Evolutionary conservation across 495 filamentous ascomycete species (phyloP), one percentile per base, ranked within the genome.

Genomic region (Penicillium malachiteum): DNA sequence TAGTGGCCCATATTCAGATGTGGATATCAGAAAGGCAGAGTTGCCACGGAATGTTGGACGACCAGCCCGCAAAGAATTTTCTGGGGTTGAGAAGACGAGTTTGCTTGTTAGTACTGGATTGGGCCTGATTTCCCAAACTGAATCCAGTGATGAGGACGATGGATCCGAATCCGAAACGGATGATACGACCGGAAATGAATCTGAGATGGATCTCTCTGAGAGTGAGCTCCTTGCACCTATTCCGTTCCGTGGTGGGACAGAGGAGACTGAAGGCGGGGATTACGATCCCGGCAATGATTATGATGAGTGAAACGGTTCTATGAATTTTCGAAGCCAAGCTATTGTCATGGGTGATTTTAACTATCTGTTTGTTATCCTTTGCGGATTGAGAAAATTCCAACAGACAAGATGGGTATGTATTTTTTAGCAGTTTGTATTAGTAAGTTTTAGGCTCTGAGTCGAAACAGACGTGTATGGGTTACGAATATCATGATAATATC

Each of bases 11-110:
- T 71, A 13, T 1, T 63, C 38, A 0, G 31, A 41, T 7, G 16
- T 5, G 2, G 51, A 54, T 30, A 40, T 54, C 30, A 34, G 13
- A 41, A 17, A n/a, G 7, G 51, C 51, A 3, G 41, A 18, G 17
- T 14, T 54, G 5, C 40, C 40, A 9, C 16, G 37, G 6, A 10
- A 8, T 7, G 30, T 18, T n/a, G 68, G 70, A 7, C 65, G 71
- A 31, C 64, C 67, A n/a, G 13, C 40, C 0, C 56, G 44, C 18
- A 64, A 67, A 53, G 41, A 53, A 7, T 73, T 73, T 50, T 61
- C 51, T 1, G 63, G 68, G 37, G 59, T 76, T 1, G 52, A 66
- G 32, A 73, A 73, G 52, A 67, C 57, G 14, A 76, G 73, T 44
- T 70, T 63, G 42, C 60, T 74, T 11, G 70, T 71, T 9, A 71